Conservation (phyloP, 2,329 filamentous ascomycete species). For the Aspergillus texensis region DNA sequence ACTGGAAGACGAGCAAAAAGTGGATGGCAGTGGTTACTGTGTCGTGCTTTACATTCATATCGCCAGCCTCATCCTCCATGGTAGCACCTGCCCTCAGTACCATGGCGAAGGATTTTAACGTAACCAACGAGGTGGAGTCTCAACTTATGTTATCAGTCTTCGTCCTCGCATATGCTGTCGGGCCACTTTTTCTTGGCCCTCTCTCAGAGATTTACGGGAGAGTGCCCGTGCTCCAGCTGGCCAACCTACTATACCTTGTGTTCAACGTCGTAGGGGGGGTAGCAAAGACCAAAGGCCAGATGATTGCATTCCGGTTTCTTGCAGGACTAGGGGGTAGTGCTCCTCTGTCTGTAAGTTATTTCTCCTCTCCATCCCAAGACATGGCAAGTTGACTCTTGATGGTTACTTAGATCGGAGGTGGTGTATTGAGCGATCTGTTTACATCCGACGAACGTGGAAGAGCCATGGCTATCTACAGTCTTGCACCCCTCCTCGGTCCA, state of each 20-base stretch:
- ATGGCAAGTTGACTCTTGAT: constrained; percentile 30
- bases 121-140: constrained; percentile 49
- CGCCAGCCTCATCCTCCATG: constrained; percentile 66
- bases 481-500: constrained; percentile 66
- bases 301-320: constrained; percentile 59
- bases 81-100: constrained; percentile 53
- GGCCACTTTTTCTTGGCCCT: constrained; percentile 21
- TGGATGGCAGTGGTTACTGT: constrained; percentile 60
- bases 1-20: constrained; percentile 60
- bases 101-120: constrained; percentile 57
- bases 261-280: constrained; percentile 30
- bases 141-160: constrained; percentile 57
- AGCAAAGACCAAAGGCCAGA: constrained; percentile 38
- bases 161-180: constrained; percentile 54
- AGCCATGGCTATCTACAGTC: constrained; percentile 63
- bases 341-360: constrained; percentile 14
- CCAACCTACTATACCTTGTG: constrained; percentile 19
- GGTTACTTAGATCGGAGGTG: constrained; percentile 45
- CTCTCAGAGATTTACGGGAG: constrained; percentile 24
- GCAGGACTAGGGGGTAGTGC: constrained; percentile 60
- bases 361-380: not conserved
- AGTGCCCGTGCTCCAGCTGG: constrained; percentile 15
- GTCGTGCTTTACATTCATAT: constrained; percentile 62
- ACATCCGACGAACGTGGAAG: constrained; percentile 62
- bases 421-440: constrained; percentile 56